These are phyloP conservation scores for Syzygium syzygioides DNA, from an alignment of 441 rosid species.

Conservation along the genomic window DNA sequence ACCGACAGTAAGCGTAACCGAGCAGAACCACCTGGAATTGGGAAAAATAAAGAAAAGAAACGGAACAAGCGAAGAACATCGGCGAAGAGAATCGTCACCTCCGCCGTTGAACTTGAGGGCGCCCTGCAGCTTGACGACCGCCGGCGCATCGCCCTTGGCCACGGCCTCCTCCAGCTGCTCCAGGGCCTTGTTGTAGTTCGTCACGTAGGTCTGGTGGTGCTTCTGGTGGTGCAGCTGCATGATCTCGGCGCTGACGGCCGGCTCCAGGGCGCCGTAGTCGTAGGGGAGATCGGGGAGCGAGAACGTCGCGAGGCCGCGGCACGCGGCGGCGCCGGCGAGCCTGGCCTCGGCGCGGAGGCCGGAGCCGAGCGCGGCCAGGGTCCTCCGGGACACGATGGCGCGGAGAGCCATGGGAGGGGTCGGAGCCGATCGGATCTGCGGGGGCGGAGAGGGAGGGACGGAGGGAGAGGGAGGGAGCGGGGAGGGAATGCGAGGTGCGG, in stretches of 20 bases:
- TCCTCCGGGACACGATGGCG: conserved; percentile 22
- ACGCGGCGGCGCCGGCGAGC: not conserved
- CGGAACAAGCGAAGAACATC: not conserved
- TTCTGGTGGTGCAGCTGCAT: conserved; percentile 97
- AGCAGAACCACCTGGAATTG: not conserved
- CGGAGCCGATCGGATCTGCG: not conserved
- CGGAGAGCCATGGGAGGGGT: conserved; percentile 11
- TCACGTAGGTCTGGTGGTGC: conserved; percentile 84
- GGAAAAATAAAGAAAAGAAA: not conserved
- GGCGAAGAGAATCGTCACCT: conserved; percentile 33
- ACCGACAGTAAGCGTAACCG: not conserved
- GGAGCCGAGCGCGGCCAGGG: conserved; percentile 18
- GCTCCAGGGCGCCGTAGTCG: conserved; percentile 86
- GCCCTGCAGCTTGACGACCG: conserved; percentile 69
- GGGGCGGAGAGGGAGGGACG: not conserved
- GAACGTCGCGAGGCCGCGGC: conserved; percentile 54
- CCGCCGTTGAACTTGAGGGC: conserved; percentile 98
- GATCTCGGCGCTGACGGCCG: conserved; percentile 78
- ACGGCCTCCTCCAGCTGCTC: conserved; percentile 73
- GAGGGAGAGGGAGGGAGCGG: not conserved
- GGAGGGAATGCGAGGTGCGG: not conserved
- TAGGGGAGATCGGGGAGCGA: conserved; percentile 90
- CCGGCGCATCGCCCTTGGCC: conserved; percentile 54
- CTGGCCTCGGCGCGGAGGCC: not conserved
- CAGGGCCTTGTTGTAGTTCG: conserved; percentile 83